Evolutionary conservation across 495 filamentous ascomycete species (phyloP), one percentile per base, ranked within the genome.

Genomic region (Penicillium goetzii): DNA sequence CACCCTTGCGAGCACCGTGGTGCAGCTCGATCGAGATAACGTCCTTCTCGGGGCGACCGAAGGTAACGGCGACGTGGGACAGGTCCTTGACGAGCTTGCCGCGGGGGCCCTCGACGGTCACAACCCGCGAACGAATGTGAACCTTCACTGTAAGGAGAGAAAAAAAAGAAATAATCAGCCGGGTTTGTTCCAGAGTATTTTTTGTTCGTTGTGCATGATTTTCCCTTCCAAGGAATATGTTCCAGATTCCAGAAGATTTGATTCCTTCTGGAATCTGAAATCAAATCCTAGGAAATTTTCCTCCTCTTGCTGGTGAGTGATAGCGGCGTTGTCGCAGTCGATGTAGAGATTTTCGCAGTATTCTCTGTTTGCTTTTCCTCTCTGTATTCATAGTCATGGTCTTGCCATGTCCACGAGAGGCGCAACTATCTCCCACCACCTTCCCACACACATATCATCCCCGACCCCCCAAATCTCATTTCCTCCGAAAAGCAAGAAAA

Each of bases 21-120:
- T 98, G 96, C 75, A 99, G 86, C 81, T 97, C 92, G 79, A 99
- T 96, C 68, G 88, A 87, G 87, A 99, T 93, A 62, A 90, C 74
- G 80, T 89, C 83, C 81, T 88, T 86, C 82, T 86, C 83, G 72
- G 90, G 89, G 74, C 89, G 83, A 72, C 88, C 88, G 87, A 97
- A 99, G 87, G 88, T 96, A 79, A 99, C 93, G 56, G 95, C 88
- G 68, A 99, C 83, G 82, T 99, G 95, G 79, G 88, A 92, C 64
- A 99, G 89, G 80, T 97, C 90, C 90, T 99, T 99, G 55, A 81
- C 83, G 72, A 99, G 92, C 83, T 96, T 96, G 83, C 93, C 92
- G 82, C 92, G 88, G 72, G 93, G 92, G 75, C 95, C 95, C 80
- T 96, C 95, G 76, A 99, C 95, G 67, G 91, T 97, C 76, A 99